Conservation (phyloP, 345 rosid species). For the Mangifera indica region DNA sequence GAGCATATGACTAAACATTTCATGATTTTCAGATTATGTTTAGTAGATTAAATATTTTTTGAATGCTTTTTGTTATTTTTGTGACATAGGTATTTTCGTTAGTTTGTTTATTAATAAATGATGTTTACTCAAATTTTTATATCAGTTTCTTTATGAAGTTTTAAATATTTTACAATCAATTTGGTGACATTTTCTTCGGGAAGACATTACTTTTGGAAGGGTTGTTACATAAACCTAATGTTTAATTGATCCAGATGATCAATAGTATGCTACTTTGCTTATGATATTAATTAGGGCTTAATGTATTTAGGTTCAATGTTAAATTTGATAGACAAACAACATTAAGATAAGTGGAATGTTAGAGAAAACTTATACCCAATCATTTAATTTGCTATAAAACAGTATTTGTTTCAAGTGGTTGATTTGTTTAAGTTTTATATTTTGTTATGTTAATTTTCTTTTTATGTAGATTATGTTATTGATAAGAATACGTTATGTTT, state of each 20-base stretch:
- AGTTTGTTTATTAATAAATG: too few species aligned
- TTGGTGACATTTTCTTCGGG: too few species aligned
- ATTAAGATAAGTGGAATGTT: slow-evolving; percentile 85
- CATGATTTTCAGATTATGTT: too few species aligned
- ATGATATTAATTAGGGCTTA: neutral
- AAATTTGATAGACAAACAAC: slow-evolving; percentile 74
- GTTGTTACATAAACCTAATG: too few species aligned
- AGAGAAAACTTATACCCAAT: slow-evolving; percentile 78
- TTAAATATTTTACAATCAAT: too few species aligned
- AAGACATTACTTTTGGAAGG: too few species aligned
- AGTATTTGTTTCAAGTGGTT: slow-evolving; percentile 78
- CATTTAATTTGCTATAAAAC: slow-evolving; percentile 76
- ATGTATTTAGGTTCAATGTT: slow-evolving; percentile 48
- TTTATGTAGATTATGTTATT: neutral
- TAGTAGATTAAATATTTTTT: too few species aligned
- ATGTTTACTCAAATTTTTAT: too few species aligned
- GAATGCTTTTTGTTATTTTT: too few species aligned
- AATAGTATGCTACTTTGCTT: neutral
- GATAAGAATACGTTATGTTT: neutral
- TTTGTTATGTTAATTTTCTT: neutral
- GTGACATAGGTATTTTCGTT: too few species aligned
- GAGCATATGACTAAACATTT: too few species aligned
- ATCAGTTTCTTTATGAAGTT: too few species aligned
- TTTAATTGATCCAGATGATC: neutral
- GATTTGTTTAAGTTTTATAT: neutral